Conservation (phyloP, 2,329 filamentous ascomycete species). For the Metarhizium guizhouense region DNA sequence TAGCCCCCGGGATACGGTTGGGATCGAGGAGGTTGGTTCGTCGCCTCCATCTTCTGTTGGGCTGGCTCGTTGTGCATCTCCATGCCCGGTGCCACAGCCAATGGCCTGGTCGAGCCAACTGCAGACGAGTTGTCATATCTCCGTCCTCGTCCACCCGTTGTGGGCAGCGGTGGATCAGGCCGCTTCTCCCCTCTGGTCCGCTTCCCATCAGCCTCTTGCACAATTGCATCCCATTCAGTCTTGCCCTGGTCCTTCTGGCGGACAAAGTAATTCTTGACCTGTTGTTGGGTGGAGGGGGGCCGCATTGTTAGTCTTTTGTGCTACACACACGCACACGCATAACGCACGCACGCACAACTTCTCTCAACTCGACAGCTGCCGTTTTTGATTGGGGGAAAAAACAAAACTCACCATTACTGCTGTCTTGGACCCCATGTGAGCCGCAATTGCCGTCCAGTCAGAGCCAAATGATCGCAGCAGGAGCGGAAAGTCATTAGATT, state of each 20-base stretch:
- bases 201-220: slow-evolving; percentile 51
- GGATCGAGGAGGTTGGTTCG: slow-evolving; percentile 19
- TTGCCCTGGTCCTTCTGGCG: slow-evolving; percentile 53
- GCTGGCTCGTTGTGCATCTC: slow-evolving; percentile 38
- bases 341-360: not conserved
- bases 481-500: slow-evolving; percentile 67
- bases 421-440: slow-evolving; percentile 76
- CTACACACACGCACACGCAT: not conserved
- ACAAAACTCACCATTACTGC: slow-evolving; percentile 63
- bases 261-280: slow-evolving; percentile 63
- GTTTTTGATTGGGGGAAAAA: not conserved
- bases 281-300: slow-evolving; percentile 4
- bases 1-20: slow-evolving; percentile 32
- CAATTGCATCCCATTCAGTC: slow-evolving; percentile 50
- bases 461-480: slow-evolving; percentile 68
- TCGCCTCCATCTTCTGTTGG: slow-evolving; percentile 35
- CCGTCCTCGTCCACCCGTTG: slow-evolving; percentile 39
- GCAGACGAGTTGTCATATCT: slow-evolving; percentile 34
- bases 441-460: slow-evolving; percentile 67
- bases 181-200: slow-evolving; percentile 46
- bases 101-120: slow-evolving; percentile 24
- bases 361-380: slow-evolving; percentile 2
- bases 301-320: slow-evolving; percentile 6
- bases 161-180: slow-evolving; percentile 50
- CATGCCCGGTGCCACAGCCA: slow-evolving; percentile 36